These are phyloP conservation scores for Candida germanica DNA, from an alignment of 805 yeast genomes.

Conservation along the genomic window DNA sequence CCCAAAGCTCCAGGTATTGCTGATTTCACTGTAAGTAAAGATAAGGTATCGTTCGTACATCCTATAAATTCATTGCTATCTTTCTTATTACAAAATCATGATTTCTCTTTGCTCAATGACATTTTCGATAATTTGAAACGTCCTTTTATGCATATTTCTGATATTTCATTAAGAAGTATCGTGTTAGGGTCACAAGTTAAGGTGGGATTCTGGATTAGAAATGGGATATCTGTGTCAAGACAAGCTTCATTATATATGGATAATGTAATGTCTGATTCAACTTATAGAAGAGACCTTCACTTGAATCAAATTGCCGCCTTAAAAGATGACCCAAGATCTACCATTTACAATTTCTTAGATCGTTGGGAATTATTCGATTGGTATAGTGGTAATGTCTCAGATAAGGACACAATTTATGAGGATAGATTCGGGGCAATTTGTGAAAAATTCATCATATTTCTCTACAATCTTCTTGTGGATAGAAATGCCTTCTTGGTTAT, in stretches of 20 bases:
- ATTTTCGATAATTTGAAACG: conserved; percentile 13
- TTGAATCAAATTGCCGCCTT: conserved; percentile 44
- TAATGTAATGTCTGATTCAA: conserved; percentile 37
- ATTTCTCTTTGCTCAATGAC: conserved; percentile 17
- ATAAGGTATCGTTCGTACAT: conserved; percentile 54
- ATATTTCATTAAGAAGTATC: conserved; percentile 55
- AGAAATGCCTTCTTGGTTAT: conserved; percentile 24
- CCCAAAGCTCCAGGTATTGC: conserved; percentile 29
- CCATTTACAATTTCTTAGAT: conserved; percentile 39
- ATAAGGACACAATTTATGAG: conserved; percentile 42
- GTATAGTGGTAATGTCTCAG: conserved; percentile 36
- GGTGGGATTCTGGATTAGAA: conserved; percentile 71
- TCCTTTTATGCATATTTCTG: conserved; percentile 49
- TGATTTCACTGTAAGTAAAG: conserved; percentile 43
- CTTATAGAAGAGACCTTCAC: conserved; percentile 44
- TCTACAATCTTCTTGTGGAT: conserved; percentile 45
- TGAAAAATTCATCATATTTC: conserved; percentile 40
- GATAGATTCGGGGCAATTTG: conserved; percentile 46
- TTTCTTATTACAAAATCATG: conserved; percentile 34
- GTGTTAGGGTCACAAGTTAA: conserved; percentile 62
- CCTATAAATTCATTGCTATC: conserved; percentile 61
- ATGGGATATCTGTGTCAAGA: conserved; percentile 54
- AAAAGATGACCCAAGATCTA: conserved; percentile 33
- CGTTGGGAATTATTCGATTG: conserved; percentile 59
- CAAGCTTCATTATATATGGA: conserved; percentile 50